These are phyloP conservation scores for Cordyceps fumosorosea DNA, from an alignment of 2,329 filamentous ascomycete species.

Conservation along the genomic window DNA sequence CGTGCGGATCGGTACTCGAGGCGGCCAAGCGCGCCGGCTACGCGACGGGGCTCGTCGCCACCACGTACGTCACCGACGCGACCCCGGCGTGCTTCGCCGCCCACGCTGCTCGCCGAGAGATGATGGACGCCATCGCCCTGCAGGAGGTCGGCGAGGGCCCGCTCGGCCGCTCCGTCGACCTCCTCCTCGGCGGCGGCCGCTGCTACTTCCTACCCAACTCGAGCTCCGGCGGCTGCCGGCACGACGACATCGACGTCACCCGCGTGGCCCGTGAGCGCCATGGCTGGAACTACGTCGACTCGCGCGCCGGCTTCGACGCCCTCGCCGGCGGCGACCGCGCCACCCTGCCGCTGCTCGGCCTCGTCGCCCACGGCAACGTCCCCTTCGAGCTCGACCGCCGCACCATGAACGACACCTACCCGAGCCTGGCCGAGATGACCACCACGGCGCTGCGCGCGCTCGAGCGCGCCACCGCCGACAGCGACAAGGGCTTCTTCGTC, in stretches of 20 bases:
- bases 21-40: conserved; percentile 90
- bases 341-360: conserved; percentile 74
- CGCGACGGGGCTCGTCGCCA: conserved; percentile 88
- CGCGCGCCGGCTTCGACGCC: conserved; percentile 67
- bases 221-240: conserved; percentile 72
- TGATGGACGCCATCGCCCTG: conserved; percentile 86
- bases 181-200: conserved; percentile 87
- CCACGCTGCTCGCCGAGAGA: conserved; percentile 71
- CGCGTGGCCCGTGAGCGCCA: conserved; percentile 64
- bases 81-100: conserved; percentile 93
- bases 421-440: conserved; percentile 88
- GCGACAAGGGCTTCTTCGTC: conserved; percentile 91
- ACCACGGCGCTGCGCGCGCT: conserved; percentile 72
- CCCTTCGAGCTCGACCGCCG: conserved; percentile 91
- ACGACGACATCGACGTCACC: conserved; percentile 70
- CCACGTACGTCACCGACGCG: conserved; percentile 89
- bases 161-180: conserved; percentile 78
- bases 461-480: conserved; percentile 72
- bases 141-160: conserved; percentile 88
- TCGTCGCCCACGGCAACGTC: conserved; percentile 77
- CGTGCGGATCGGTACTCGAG: conserved; percentile 89
- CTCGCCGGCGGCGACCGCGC: conserved; percentile 61
- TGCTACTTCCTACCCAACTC: conserved; percentile 89
- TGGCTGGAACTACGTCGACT: conserved; percentile 73
- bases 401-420: conserved; percentile 71